Evolutionary conservation across 2,329 filamentous ascomycete species (phyloP).

Genomic region (Tricladium varicosporioides): DNA sequence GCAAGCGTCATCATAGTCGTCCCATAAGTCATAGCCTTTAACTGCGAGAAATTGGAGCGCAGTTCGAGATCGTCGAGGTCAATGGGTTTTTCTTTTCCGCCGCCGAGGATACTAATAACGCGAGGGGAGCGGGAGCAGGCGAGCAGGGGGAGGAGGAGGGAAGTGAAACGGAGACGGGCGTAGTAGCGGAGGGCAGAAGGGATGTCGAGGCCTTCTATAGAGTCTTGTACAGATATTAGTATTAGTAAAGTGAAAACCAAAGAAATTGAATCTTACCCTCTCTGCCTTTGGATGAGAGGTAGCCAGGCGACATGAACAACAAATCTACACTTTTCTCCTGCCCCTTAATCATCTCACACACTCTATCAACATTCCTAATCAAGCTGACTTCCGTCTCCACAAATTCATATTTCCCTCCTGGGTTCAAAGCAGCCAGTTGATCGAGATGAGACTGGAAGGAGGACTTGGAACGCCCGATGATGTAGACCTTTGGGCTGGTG

Average conservation of each 20-base stretch:
- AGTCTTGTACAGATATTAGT: constrained; percentile 39
- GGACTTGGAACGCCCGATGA: constrained; percentile 46
- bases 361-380: constrained; percentile 48
- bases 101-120: constrained; percentile 53
- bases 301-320: constrained; percentile 44
- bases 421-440: constrained; percentile 43
- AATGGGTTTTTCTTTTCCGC: constrained; percentile 49
- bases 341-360: constrained; percentile 44
- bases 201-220: constrained; percentile 54
- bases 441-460: constrained; percentile 34
- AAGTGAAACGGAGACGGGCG: constrained; percentile 53
- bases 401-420: constrained; percentile 45
- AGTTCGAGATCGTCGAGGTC: constrained; percentile 44
- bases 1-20: constrained; percentile 51
- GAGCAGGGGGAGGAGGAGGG: constrained; percentile 57
- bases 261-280: constrained; percentile 26
- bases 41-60: constrained; percentile 35
- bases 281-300: constrained; percentile 31
- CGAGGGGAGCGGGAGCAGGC: constrained; percentile 44
- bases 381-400: constrained; percentile 49
- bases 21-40: constrained; percentile 43
- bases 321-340: constrained; percentile 46
- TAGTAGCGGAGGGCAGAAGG: constrained; percentile 54
- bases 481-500: constrained; percentile 46
- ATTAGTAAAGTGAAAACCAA: neutral